Evolutionary conservation across 208 protist species (phyloP).

Genomic region (Balamuthia mandrillaris): DNA sequence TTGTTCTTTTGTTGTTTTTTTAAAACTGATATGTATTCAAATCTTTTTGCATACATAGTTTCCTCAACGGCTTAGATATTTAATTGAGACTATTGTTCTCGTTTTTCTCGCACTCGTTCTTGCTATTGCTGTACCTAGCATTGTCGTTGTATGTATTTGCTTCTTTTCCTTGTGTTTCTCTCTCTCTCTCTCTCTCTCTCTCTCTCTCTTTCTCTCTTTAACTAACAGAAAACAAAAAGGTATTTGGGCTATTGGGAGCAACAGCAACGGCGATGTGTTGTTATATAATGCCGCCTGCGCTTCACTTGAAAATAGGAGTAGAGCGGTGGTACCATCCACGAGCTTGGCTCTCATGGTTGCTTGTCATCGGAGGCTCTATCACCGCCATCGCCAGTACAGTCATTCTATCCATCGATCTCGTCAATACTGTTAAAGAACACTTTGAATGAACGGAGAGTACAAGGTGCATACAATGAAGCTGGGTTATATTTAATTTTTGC

Average conservation of each 20-base stretch:
- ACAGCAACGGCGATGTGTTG: neutral
- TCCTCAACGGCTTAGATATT: neutral
- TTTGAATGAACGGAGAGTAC: no score
- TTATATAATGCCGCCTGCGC: neutral
- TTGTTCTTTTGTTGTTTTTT: no score
- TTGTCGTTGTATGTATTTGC: neutral
- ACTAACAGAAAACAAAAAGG: neutral
- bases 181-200: neutral
- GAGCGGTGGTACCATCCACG: neutral
- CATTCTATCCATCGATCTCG: neutral
- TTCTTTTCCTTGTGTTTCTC: neutral
- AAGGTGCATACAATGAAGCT: no score
- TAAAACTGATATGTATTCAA: no score
- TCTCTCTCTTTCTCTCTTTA: neutral
- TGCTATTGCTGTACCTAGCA: neutral
- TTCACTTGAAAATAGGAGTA: neutral
- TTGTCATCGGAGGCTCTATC: neutral
- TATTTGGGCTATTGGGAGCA: neutral
- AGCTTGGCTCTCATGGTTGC: neutral
- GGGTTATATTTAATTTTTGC: no score
- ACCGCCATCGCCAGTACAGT: constrained; percentile 4
- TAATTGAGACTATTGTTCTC: neutral
- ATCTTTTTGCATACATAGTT: no score
- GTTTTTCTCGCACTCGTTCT: neutral
- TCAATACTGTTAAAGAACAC: no score